Percentiles rank a stretch among this genome's conserved stretches.
phyloP scores from a whole-genome alignment of 805 yeast genomes.

The Ogataea parapolymorpha region DNA sequence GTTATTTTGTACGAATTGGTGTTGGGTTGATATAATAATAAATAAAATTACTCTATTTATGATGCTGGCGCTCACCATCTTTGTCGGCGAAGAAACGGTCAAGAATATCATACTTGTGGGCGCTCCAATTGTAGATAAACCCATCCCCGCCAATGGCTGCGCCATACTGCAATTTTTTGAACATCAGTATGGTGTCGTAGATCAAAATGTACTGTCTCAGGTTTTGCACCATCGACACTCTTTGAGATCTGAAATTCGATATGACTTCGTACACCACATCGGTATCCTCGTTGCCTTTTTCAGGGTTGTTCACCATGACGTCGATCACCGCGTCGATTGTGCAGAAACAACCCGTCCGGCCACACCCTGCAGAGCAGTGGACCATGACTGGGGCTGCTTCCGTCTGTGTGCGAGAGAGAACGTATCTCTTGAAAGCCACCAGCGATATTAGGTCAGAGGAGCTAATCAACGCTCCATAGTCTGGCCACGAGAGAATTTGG shows the following conservation, averaged over 20 bases:
- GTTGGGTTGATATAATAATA: slow-evolving; percentile 37
- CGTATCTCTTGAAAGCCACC: slow-evolving; percentile 37
- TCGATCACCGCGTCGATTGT: slow-evolving; percentile 62
- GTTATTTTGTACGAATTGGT: slow-evolving; percentile 52
- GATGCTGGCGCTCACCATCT: slow-evolving; percentile 6
- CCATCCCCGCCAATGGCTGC: slow-evolving; percentile 6
- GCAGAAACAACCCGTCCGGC: slow-evolving; percentile 89
- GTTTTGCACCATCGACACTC: slow-evolving; percentile 59
- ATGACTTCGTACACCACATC: slow-evolving; percentile 49
- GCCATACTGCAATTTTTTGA: slow-evolving; percentile 20
- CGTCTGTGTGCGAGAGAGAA: slow-evolving; percentile 18
- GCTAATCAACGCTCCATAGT: slow-evolving; percentile 61
- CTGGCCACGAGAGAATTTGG: slow-evolving; percentile 83
- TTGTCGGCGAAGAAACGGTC: slow-evolving; percentile 17
- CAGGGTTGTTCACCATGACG: slow-evolving; percentile 20
- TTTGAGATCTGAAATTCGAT: slow-evolving; percentile 45
- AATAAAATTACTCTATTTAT: slow-evolving; percentile 2
- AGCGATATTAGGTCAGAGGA: slow-evolving; percentile 56
- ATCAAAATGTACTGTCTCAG: slow-evolving; percentile 51
- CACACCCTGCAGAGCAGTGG: slow-evolving; percentile 97
- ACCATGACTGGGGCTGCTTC: slow-evolving; percentile 53
- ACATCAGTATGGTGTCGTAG: slow-evolving; percentile 40
- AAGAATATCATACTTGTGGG: slow-evolving; percentile 12
- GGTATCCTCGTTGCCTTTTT: slow-evolving; percentile 11
- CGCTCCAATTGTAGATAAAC: slow-evolving; percentile 14